Percentiles rank a stretch among this genome's conserved stretches.
phyloP scores from a whole-genome alignment of 345 rosid species.

The Chamaenerion angustifolium region DNA sequence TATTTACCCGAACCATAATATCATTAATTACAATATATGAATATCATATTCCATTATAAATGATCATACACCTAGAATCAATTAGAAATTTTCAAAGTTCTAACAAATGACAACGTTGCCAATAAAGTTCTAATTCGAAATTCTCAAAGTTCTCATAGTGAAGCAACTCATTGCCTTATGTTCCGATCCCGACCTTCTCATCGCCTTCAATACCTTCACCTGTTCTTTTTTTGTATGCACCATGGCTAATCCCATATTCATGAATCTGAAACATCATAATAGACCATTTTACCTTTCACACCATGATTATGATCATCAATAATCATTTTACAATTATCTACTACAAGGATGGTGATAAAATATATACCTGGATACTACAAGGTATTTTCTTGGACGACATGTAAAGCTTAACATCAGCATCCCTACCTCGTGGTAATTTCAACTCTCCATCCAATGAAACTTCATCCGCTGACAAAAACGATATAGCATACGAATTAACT shows the following conservation, averaged over 20 bases:
- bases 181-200: conserved; percentile 46
- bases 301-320: neutral
- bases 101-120: no score
- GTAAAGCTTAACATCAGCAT: conserved; percentile 31
- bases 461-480: conserved; percentile 41
- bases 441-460: conserved; percentile 47
- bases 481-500: neutral
- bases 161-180: conserved; percentile 75
- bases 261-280: conserved; percentile 34
- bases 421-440: conserved; percentile 36
- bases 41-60: no score
- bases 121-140: no score
- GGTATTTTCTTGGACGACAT: no score
- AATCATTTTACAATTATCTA: no score
- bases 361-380: conserved; percentile 75
- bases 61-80: no score
- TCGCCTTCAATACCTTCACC: conserved; percentile 49
- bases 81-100: no score
- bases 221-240: conserved; percentile 65
- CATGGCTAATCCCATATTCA: conserved; percentile 72
- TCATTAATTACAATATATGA: no score
- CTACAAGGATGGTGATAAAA: no score
- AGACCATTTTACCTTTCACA: neutral
- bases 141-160: no score
- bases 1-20: no score